A percentile compares a stretch with the other conserved stretches of the same genome.
Evolutionary conservation across 768 basidiomycete genomes (phyloP).

Genomic region (Pilatotrama ljubarskyi): DNA sequence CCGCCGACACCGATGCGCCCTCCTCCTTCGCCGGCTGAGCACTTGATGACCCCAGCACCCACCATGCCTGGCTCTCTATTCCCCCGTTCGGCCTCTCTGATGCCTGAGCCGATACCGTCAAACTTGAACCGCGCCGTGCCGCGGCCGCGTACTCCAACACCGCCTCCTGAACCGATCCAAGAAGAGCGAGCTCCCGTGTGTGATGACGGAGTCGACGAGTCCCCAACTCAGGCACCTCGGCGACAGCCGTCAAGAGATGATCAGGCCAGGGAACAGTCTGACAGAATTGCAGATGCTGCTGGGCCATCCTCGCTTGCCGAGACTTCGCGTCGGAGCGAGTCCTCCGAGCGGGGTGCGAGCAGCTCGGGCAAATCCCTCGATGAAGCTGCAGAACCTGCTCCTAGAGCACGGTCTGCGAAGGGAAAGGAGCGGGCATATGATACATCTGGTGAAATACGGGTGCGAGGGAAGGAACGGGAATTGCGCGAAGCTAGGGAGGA

Average conservation of each 20-base stretch:
- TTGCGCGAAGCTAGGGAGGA: slow-evolving; percentile 55
- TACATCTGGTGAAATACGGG: slow-evolving; percentile 46
- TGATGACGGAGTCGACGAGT: background rate
- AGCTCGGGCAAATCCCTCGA: slow-evolving; percentile 2
- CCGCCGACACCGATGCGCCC: slow-evolving; percentile 25
- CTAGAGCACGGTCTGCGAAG: slow-evolving; percentile 20
- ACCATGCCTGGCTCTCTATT: slow-evolving; percentile 83
- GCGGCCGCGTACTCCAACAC: slow-evolving; percentile 7
- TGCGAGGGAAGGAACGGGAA: slow-evolving; percentile 65
- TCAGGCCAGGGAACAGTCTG: background rate
- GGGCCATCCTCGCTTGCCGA: background rate
- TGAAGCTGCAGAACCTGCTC: slow-evolving; percentile 7
- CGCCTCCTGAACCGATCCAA: slow-evolving; percentile 22
- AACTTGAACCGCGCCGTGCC: slow-evolving; percentile 32
- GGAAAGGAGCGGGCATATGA: slow-evolving; percentile 38
- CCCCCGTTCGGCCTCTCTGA: slow-evolving; percentile 68
- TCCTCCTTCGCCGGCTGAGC: slow-evolving; percentile 6
- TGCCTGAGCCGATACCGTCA: slow-evolving; percentile 40
- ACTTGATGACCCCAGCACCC: slow-evolving; percentile 40
- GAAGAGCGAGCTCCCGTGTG: background rate
- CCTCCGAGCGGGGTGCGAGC: background rate
- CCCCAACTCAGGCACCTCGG: background rate
- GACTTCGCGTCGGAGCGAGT: background rate
- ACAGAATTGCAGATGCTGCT: background rate
- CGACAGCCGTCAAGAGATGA: background rate